Evolutionary conservation across 768 basidiomycete species (phyloP), one percentile per base, ranked within the genome.

Genomic region (Trametes cinnabarina): DNA sequence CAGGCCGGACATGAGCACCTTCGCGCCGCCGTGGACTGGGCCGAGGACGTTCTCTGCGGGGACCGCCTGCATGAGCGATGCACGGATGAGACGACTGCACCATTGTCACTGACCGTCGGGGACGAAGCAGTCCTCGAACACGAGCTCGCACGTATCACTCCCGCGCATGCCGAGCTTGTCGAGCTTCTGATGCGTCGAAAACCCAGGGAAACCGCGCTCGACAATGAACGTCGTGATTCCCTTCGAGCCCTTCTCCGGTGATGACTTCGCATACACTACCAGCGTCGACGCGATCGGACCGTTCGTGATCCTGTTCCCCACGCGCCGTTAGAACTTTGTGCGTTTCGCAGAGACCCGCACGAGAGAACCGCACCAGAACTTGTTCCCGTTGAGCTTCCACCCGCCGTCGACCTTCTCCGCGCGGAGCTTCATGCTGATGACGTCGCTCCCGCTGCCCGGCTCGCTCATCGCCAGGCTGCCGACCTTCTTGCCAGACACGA

Each of bases 151-250:
- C 3, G 95, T 98, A 65, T 97, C 94, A 58, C 90, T 92, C 37
- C 95, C 95, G 65, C 95, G 78, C 95, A 98, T 98, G 1, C 95
- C 95, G 67, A 97, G 86, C 71, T 98, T 98, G 72, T 98, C 95
- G 20, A 98, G 77, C 66, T 95, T 94, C 58, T 88, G 91, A 63
- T 89, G 88, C 0, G 92, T 90, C 6, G 92, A 92, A 72, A 95
- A 95, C 1, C 93, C 95, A 41, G 80, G 72, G 70, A 89, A 93
- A 7, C 75, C 85, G 43, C 82, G 87, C 74, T 96, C 93, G 60
- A 98, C 77, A 62, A 97, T 85, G 72, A 97, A 97, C 0, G 94
- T 84, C 0, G 94, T 96, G 62, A 97, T 93, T 20, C 94, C 93
- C 68, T 89, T 94, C 17, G 90, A 88, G 15, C 84, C 87, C 63